Base-by-base conservation (phyloP, 176 grass and related monocot species). In the Metroxylon sagu region DNA sequence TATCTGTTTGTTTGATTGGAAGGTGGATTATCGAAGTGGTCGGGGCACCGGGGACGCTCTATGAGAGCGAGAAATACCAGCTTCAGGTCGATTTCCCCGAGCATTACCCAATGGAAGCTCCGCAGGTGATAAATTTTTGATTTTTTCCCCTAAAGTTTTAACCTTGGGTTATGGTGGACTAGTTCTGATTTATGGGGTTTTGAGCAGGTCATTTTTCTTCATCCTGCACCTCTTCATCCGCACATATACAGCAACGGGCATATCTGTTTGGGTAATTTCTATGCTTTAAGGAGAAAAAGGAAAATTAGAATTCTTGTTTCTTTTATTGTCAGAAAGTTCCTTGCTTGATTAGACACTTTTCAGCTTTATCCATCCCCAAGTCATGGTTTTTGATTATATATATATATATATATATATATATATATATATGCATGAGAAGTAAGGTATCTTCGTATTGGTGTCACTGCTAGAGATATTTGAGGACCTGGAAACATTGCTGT, bases 211-310 rank as follows among this genome's bases (percentile, higher is more conserved):
- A 98, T 92, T 73, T 98, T 92, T 88, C 60, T 85, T n/a, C 70
- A 92, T 69, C 93, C 87, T 1, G 87, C 87, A 18, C 93, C 93
- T 0, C 83, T 82, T 62, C 93, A 92, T 78, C 93, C 84, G 0
- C 93, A 98, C 56, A 85, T 98, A 35, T 98, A 98, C 73, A 85
- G 87, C 76, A 98, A 98, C 26, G 93, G 93, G 2, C 93, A 98
- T 55, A 92, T 92, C 71, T 98, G 87, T 75, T 67, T 98, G 88
- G 87, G 93, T 98, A 91, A 72, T 61, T 43, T 31, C 12, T 43
- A 14, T 43, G 8, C 12, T 43, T 2, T 43, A 43, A 43, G 8
- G 35, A 43, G 0, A 35, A 43, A 14, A 43, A 10, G 35, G 5
- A 43, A 43, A 43, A 43, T 43, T 43, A 43, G 10, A 14, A 12